A percentile compares a stretch with the other conserved stretches of the same genome.
These are phyloP conservation scores for Geranium rotundifolium DNA, from an alignment of 345 rosid genomes.

Conservation along the genomic window DNA sequence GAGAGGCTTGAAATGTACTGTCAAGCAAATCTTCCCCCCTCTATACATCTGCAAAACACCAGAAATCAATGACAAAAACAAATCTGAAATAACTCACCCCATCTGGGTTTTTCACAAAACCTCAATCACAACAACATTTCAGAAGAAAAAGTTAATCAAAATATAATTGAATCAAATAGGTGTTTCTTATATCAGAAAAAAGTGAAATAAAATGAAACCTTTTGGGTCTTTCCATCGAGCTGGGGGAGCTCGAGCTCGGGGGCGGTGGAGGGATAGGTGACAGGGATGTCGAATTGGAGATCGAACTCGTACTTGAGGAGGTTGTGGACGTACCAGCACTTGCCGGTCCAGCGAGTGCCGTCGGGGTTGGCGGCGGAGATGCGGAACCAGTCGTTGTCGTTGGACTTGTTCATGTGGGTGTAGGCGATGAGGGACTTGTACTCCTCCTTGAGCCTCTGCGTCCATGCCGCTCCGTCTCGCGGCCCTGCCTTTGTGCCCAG, in stretches of 20 bases:
- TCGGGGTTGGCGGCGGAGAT: constrained; percentile 85
- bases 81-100: too few species aligned
- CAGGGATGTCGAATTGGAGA: constrained; percentile 88
- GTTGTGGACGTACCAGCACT: constrained; percentile 98
- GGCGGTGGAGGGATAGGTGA: constrained; percentile 85
- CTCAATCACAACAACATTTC: too few species aligned
- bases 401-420: constrained; percentile 97
- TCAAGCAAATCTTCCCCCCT: constrained; percentile 98
- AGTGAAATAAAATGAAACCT: constrained; percentile 24
- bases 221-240: constrained; percentile 91
- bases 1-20: constrained; percentile 96
- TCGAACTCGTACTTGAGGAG: constrained; percentile 93
- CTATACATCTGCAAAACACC: constrained; percentile 60
- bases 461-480: constrained; percentile 80
- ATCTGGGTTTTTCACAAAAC: too few species aligned
- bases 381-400: constrained; percentile 97
- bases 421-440: constrained; percentile 85
- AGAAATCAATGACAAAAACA: neutral
- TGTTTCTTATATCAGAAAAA: too few species aligned
- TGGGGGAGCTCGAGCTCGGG: constrained; percentile 91
- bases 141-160: too few species aligned
- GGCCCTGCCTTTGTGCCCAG: constrained; percentile 86
- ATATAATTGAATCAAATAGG: too few species aligned
- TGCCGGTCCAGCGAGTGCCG: constrained; percentile 94
- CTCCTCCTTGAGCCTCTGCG: constrained; percentile 90